phyloP scores from a whole-genome alignment of 768 basidiomycete genomes.

The Xanthoconium purpureum region DNA sequence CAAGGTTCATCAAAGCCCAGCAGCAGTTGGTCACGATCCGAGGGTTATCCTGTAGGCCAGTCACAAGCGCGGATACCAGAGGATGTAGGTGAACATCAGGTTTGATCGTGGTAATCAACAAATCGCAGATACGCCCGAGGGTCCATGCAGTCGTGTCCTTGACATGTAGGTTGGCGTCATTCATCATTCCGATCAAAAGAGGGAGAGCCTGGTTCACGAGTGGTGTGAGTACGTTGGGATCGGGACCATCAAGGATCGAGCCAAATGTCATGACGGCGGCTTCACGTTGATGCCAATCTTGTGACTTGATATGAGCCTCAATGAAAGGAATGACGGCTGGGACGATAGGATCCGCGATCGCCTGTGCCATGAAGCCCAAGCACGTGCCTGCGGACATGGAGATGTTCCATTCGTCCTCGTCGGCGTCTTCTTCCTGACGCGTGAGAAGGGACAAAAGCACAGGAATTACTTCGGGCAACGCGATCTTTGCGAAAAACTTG shows the following conservation, averaged over 20 bases:
- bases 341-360: slow-evolving; percentile 88
- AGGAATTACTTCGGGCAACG: slow-evolving; percentile 91
- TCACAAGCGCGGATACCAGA: slow-evolving; percentile 78
- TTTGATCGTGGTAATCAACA: slow-evolving; percentile 81
- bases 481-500: slow-evolving; percentile 90
- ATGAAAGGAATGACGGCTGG: slow-evolving; percentile 96
- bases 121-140: slow-evolving; percentile 89
- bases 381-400: slow-evolving; percentile 97
- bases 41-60: slow-evolving; percentile 74
- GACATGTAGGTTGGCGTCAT: slow-evolving; percentile 77
- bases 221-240: slow-evolving; percentile 80
- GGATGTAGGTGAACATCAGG: slow-evolving; percentile 84
- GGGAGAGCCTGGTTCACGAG: slow-evolving; percentile 93
- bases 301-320: slow-evolving; percentile 87
- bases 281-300: slow-evolving; percentile 94
- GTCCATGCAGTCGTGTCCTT: slow-evolving; percentile 99
- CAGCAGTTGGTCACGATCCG: slow-evolving; percentile 92
- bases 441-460: slow-evolving; percentile 86
- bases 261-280: slow-evolving; percentile 99
- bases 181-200: slow-evolving; percentile 94
- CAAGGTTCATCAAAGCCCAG: slow-evolving; percentile 94
- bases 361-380: slow-evolving; percentile 81
- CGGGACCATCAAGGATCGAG: slow-evolving; percentile 95
- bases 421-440: slow-evolving; percentile 93
- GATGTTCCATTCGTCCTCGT: slow-evolving; percentile 98